Base-by-base conservation (phyloP, 805 yeast genomes). In the Wickerhamomyces alni region DNA sequence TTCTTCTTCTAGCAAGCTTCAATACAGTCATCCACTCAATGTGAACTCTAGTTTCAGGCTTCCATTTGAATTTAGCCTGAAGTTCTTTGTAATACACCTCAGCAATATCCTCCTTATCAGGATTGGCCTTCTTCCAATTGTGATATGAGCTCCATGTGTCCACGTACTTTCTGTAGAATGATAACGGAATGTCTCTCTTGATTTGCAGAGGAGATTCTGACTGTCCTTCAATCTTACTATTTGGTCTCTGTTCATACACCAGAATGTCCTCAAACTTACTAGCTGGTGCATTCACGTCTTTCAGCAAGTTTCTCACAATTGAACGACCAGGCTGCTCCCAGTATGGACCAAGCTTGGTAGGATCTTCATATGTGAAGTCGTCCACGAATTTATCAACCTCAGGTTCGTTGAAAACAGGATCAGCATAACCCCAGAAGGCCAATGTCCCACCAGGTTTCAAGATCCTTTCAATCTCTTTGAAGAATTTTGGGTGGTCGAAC, bases 311-410 rank as follows among this genome's bases (percentile, higher is more conserved):
- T 37, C 80, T 63, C 26, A 89, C 58, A 12, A 72, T 62, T 6
- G 54, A 39, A 35, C 95, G 66, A 0, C 96, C 97, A 0, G 95
- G 93, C 48, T 82, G 83, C 51, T 86, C 84, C 97, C 97, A 89
- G 54, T 76, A 76, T 0, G 80, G 78, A 0, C 89, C 89, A 34
- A 82, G 56, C 33, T 54, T 63, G 3, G 58, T 53, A 0, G 72
- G 57, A 30, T 74, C 75, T 8, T 61, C 69, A 48, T 78, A 79
- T 11, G 74, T 65, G 49, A 72, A 75, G 22, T 77, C 72, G 24
- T 61, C 50, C 36, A 76, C 69, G 7, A 82, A 55, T 30, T 69
- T 66, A 45, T 82, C 80, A 1, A 84, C 80, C 31, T 65, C 65
- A 1, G 78, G 76, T 3, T 72, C 69, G 40, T 68, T 61, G 41